phyloP scores from a whole-genome alignment of 768 basidiomycete genomes.

The Mycena rebaudengoi region DNA sequence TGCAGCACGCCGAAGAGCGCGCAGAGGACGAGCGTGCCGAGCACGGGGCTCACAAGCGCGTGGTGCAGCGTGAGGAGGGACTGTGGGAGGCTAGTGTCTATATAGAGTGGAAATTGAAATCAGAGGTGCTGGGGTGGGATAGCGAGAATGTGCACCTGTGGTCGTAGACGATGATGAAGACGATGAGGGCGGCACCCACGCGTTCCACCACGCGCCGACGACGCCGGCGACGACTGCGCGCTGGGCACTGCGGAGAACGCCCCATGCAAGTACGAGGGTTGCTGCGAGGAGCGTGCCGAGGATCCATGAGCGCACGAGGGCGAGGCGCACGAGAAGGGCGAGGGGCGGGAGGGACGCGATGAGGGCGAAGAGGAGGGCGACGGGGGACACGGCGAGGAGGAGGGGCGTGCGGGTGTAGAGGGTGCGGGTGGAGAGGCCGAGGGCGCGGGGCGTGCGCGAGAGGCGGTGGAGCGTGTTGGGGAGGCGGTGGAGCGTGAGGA shows the following conservation, averaged over 20 bases:
- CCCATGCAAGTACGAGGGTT: too few species aligned
- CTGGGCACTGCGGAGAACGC: constrained; percentile 80
- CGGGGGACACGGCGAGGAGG: constrained; percentile 77
- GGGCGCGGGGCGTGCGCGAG: constrained; percentile 71
- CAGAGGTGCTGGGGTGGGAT: too few species aligned
- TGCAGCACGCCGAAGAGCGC: constrained; percentile 79
- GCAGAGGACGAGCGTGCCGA: constrained; percentile 82
- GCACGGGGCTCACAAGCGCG: constrained; percentile 75
- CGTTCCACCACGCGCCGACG: constrained; percentile 81
- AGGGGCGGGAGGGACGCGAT: constrained; percentile 82
- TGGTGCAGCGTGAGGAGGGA: constrained; percentile 66
- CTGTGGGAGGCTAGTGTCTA: too few species aligned
- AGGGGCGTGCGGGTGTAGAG: constrained; percentile 74
- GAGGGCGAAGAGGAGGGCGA: constrained; percentile 71
- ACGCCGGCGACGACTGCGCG: constrained; percentile 83
- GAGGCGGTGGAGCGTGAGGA: constrained; percentile 77
- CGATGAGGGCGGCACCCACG: neutral
- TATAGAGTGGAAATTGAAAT: too few species aligned
- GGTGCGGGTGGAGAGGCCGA: constrained; percentile 71
- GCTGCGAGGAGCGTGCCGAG: too few species aligned
- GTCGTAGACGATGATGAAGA: constrained; percentile 1
- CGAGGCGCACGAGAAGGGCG: constrained; percentile 78
- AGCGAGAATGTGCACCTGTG: too few species aligned
- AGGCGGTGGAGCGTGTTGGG: constrained; percentile 70
- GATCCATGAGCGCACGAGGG: constrained; percentile 81